Percentiles rank a stretch among this genome's conserved stretches.
These are phyloP conservation scores for Trichoderma breve DNA, from an alignment of 2,329 filamentous ascomycete genomes.

Conservation along the genomic window DNA sequence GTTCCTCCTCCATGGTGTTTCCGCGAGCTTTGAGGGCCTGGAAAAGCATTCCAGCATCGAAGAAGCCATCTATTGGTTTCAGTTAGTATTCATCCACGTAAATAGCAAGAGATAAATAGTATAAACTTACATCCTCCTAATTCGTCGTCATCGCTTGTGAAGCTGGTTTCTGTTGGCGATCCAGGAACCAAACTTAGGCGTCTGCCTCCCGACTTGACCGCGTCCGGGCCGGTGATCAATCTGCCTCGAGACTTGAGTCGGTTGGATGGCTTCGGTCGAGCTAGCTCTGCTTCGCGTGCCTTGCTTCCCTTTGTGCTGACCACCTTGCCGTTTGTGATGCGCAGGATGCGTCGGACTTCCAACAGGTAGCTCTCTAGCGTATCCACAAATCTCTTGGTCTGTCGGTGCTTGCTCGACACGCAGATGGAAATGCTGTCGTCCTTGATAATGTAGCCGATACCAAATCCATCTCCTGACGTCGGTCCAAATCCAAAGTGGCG, in stretches of 20 bases:
- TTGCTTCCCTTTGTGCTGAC: constrained; percentile 45
- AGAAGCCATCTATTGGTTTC: constrained; percentile 80
- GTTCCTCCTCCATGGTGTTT: constrained; percentile 51
- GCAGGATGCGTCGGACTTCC: constrained; percentile 81
- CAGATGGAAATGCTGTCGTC: constrained; percentile 75
- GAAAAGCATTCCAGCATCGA: constrained; percentile 91
- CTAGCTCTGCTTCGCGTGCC: constrained; percentile 52
- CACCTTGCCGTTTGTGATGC: constrained; percentile 58
- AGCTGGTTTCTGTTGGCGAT: constrained; percentile 67
- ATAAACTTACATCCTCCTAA: constrained; percentile 79
- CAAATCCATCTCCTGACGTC: constrained; percentile 89
- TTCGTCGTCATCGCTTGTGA: constrained; percentile 76
- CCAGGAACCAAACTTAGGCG: constrained; percentile 48
- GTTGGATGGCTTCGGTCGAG: constrained; percentile 38
- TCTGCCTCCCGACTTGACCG: constrained; percentile 36
- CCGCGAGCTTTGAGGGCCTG: constrained; percentile 77
- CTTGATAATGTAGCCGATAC: constrained; percentile 99
- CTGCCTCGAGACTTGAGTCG: constrained; percentile 70
- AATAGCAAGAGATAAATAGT: neutral
- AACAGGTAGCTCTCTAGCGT: constrained; percentile 86
- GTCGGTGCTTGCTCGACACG: constrained; percentile 87
- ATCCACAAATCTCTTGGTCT: constrained; percentile 87
- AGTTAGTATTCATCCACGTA: constrained; percentile 27
- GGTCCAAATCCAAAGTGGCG: constrained; percentile 97
- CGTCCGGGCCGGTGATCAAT: constrained; percentile 61